A percentile compares a stretch with the other conserved stretches of the same genome.
Conservation (phyloP, 495 filamentous ascomycete species). For the Hypoxylon lienhwacheense region DNA sequence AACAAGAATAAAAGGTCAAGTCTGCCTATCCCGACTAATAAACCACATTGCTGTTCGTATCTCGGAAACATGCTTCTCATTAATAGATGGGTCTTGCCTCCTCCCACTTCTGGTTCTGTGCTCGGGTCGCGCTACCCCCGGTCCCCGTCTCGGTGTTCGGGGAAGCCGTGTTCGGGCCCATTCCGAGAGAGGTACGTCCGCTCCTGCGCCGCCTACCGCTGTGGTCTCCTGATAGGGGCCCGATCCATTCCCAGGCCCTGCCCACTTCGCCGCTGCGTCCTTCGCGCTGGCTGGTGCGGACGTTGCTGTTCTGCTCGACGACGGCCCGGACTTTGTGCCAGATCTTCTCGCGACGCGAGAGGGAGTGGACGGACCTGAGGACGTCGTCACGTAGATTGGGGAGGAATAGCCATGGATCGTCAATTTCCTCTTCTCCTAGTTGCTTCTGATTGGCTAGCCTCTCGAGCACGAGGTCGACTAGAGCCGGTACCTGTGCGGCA, state of each 20-base stretch:
- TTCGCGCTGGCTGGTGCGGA: slow-evolving; percentile 82
- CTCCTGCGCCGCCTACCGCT: slow-evolving; percentile 54
- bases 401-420: slow-evolving; percentile 78
- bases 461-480: slow-evolving; percentile 81
- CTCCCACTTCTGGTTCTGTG: slow-evolving; percentile 57
- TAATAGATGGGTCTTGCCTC: slow-evolving; percentile 43
- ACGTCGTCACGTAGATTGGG: slow-evolving; percentile 92
- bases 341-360: slow-evolving; percentile 69
- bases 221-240: slow-evolving; percentile 54
- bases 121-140: neutral
- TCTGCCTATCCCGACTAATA: no score
- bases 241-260: slow-evolving; percentile 96
- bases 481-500: slow-evolving; percentile 68
- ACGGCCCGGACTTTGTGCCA: slow-evolving; percentile 81
- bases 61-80: slow-evolving; percentile 1
- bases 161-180: slow-evolving; percentile 38
- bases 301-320: slow-evolving; percentile 91
- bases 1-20: no score
- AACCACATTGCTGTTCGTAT: no score
- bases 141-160: slow-evolving; percentile 14
- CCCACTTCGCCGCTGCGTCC: slow-evolving; percentile 81
- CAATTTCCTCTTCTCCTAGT: slow-evolving; percentile 65
- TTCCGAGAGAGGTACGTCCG: slow-evolving; percentile 51
- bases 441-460: slow-evolving; percentile 80
- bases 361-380: slow-evolving; percentile 75